These are phyloP conservation scores for Trichoderma aggressivum DNA, from an alignment of 2,329 filamentous ascomycete species.

Conservation along the genomic window DNA sequence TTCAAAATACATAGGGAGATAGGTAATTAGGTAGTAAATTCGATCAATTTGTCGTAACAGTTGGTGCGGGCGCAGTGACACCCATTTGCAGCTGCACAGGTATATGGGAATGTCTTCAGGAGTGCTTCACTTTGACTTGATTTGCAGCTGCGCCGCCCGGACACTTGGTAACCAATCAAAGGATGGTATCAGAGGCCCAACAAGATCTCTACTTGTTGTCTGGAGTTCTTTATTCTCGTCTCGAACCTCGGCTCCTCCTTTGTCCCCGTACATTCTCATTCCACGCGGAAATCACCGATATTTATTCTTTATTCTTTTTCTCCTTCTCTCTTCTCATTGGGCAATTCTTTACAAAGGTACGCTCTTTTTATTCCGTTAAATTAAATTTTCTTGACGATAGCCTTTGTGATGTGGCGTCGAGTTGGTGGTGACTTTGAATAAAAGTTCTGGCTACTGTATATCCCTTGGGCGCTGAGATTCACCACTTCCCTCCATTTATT, in stretches of 20 bases:
- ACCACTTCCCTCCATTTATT: neutral
- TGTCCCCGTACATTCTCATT: neutral
- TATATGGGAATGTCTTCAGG: neutral
- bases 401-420: neutral
- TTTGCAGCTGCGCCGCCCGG: neutral
- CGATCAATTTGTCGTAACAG: neutral
- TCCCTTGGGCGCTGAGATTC: too few species aligned
- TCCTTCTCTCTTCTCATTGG: too few species aligned
- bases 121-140: neutral
- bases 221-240: neutral
- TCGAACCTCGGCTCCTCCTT: neutral
- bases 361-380: neutral
- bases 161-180: neutral
- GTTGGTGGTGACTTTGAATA: neutral
- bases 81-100: neutral
- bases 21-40: too few species aligned
- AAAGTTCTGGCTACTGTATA: too few species aligned
- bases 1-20: neutral
- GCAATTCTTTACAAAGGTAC: neutral
- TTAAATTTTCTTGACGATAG: neutral
- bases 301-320: neutral
- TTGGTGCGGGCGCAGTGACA: neutral
- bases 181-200: neutral
- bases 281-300: neutral
- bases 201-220: neutral